Evolutionary conservation across 768 basidiomycete genomes (phyloP), one percentile per base, ranked within the genome.

Genomic region (Obba rivulosa): DNA sequence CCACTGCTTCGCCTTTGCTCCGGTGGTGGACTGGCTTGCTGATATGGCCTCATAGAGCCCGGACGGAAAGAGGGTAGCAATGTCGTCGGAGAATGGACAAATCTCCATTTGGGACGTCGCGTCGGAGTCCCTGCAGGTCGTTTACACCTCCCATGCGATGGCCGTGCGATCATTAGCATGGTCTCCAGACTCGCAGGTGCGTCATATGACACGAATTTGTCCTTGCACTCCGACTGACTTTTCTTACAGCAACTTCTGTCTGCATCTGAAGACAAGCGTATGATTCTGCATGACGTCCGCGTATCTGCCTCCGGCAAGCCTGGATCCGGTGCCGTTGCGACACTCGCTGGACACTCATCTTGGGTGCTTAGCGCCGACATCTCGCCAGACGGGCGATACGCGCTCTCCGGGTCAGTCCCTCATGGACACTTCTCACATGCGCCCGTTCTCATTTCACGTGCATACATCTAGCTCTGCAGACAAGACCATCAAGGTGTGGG

Each of bases 261-360:
- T 37, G 93, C 87, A 2, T 94, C 92, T 3, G 93, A 97, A 63
- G 93, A 95, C 67, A 92, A 91, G 64, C 81, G 89, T 16, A 83
- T 97, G 50, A 83, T 92, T 45, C 67, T 95, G 41, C 91, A 95
- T 64, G 93, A 97, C 61, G 87, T 93, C 14, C 83, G 93, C 47
- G 73, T 77, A n/a, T 72, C 83, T 1, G 57, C 77, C 4, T 73
- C 79, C 4, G 72, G 78, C 16, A 76, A 75, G 49, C 70, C 73
- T 38, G 84, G 90, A 4, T 77, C 78, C 17, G 85, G 87, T 35
- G 84, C 85, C 1, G 90, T 94, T 17, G 90, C 93, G 13, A 83
- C 90, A 9, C 72, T 97, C 55, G 78, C 80, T 4, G 93, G 93
- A 0, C 93, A 97, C 64, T 78, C 88, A 0, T 93, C 92, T 9